Percentiles rank a stretch among this genome's conserved stretches.
Evolutionary conservation across 371 early-diverging fungal species (phyloP).

Genomic region (Haplosporangium sp.): DNA sequence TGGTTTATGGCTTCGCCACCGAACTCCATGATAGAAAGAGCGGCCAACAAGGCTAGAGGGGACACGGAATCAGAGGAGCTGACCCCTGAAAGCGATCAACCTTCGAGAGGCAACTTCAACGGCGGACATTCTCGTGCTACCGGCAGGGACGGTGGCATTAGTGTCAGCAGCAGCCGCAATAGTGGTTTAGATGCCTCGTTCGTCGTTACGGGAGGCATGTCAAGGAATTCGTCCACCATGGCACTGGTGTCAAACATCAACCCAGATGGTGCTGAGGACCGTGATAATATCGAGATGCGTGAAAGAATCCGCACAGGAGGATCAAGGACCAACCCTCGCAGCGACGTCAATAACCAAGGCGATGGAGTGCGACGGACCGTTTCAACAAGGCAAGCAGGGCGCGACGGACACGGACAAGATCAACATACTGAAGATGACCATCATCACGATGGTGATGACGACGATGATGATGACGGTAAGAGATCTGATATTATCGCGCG

Average conservation of each 20-base stretch:
- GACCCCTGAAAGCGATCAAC: background rate
- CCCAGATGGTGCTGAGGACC: conserved; percentile 2
- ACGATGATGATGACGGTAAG: conserved; percentile 37
- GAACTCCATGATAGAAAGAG: conserved; percentile 36
- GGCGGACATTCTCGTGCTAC: conserved; percentile 23
- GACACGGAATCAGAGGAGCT: background rate
- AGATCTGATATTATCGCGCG: conserved; percentile 45
- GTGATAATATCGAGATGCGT: conserved; percentile 36
- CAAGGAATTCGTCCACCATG: conserved; percentile 36
- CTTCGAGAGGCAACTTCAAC: background rate
- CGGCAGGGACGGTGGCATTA: conserved; percentile 33
- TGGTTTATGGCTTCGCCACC: conserved; percentile 83
- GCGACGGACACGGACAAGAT: background rate
- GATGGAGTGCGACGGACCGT: conserved; percentile 2
- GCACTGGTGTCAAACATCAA: conserved; percentile 15
- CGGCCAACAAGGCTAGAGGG: conserved; percentile 10
- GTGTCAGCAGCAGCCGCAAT: conserved; percentile 30
- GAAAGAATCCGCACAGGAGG: conserved; percentile 19
- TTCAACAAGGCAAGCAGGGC: conserved; percentile 8
- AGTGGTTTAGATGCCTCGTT: conserved; percentile 30
- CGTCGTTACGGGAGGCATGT: conserved; percentile 1
- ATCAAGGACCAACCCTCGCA: conserved; percentile 3
- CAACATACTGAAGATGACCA: background rate
- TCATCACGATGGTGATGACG: conserved; percentile 19
- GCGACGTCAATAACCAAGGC: background rate